Base-by-base conservation (phyloP, 371 early-diverging fungal genomes). In the Mucor circinelloides region DNA sequence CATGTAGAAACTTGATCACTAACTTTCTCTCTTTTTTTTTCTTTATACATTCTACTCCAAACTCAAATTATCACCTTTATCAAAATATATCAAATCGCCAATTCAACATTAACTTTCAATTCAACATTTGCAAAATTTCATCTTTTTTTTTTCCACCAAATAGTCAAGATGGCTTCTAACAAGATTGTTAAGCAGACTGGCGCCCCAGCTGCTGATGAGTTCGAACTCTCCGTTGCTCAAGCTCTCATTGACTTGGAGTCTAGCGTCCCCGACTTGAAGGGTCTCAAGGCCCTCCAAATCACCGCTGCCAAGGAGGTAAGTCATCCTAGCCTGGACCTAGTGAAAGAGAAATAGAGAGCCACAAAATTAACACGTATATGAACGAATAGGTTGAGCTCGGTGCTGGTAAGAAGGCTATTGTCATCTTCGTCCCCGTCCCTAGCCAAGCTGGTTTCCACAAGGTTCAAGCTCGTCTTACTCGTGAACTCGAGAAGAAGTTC, bases 401-500 rank as follows among this genome's bases (percentile, higher is more conserved):
- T 72, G 90, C 89, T 77, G 96, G 96, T 72, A 93, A 91, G 87
- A 94, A 95, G 89, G 96, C 97, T 67, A 85, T 97, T 76, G 91
- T 95, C 73, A 85, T 97, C 82, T 97, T 95, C 75, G 95, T 97
- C 63, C 97, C 98, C 67, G 96, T 97, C 67, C 97, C 98, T 57
- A 85, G 70, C 81, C 76, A 93, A 93, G 89, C 0, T 77, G 89
- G 88, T 63, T 94, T 93, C 91, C 94, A 95, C 91, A 95, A 95
- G 89, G 87, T 96, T 78, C 97, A 96, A 86, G 68, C 91, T 97
- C 64, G 97, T 96, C 85, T 98, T 97, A 94, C 96, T 73, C 95
- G 97, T 78, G 98, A 97, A 89, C 90, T 97, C 74, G 98, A 97
- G 89, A 97, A 97, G 95, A 97, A 97, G 92, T 96, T 97, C 91